phyloP scores from a whole-genome alignment of 768 basidiomycete species.

The Saitozyma sp. region DNA sequence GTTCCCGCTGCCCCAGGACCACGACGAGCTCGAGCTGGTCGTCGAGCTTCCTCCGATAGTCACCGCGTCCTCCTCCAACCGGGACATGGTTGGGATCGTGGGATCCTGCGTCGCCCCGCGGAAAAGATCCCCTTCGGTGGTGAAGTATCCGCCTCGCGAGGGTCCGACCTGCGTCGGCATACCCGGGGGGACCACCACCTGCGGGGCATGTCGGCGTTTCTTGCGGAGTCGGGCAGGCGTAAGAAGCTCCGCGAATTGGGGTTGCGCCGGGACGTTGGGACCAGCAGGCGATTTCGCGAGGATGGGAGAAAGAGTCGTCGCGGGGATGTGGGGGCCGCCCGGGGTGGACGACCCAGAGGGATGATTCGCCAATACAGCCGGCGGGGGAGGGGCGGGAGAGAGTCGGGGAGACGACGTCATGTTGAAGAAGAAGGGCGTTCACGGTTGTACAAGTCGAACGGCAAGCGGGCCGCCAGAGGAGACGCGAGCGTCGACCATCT shows the following conservation, averaged over 20 bases:
- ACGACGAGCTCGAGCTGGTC: constrained; percentile 29
- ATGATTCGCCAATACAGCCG: too few species aligned
- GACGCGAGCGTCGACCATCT: too few species aligned
- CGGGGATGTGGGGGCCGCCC: too few species aligned
- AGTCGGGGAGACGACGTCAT: too few species aligned
- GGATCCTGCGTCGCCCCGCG: constrained; percentile 38
- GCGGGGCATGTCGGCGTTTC: constrained; percentile 16
- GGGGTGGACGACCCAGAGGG: too few species aligned
- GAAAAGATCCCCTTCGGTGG: constrained; percentile 39
- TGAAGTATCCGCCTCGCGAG: constrained; percentile 33
- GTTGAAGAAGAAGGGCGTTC: too few species aligned
- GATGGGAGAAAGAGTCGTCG: too few species aligned
- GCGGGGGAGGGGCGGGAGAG: too few species aligned
- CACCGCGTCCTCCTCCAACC: constrained; percentile 37
- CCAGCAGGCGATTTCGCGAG: too few species aligned
- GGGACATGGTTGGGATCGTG: constrained; percentile 10
- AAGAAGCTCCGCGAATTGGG: constrained; percentile 45
- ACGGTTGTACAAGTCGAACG: too few species aligned
- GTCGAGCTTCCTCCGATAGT: constrained; percentile 30
- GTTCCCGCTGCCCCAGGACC: constrained; percentile 31
- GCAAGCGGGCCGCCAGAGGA: too few species aligned
- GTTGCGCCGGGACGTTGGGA: constrained; percentile 6
- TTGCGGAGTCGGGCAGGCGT: constrained; percentile 40
- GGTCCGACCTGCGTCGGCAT: constrained; percentile 30
- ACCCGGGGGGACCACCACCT: constrained; percentile 12